These are phyloP conservation scores for Magnusiomyces ingens DNA, from an alignment of 1,139 yeast species.

Conservation along the genomic window DNA sequence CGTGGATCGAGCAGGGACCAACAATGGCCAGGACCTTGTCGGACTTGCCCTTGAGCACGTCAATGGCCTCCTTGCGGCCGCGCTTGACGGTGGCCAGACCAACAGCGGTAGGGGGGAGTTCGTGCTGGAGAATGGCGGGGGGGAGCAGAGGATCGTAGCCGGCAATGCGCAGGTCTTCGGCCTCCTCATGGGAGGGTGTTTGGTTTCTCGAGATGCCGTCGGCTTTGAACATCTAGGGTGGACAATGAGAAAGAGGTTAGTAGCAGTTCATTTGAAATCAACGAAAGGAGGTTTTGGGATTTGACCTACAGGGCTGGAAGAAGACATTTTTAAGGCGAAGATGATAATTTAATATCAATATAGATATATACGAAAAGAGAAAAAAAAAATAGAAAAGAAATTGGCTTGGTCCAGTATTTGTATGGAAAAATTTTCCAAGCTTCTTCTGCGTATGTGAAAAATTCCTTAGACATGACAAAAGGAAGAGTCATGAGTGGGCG, in stretches of 20 bases:
- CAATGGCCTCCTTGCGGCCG: slow-evolving; percentile 74
- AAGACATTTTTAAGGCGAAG: slow-evolving; percentile 1
- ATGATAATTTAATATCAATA: neutral
- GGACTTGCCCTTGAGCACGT: slow-evolving; percentile 52
- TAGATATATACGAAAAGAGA: neutral
- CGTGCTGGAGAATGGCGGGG: slow-evolving; percentile 90
- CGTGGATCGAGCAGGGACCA: slow-evolving; percentile 97
- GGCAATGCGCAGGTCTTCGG: slow-evolving; percentile 73
- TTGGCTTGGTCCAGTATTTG: neutral
- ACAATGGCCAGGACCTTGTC: slow-evolving; percentile 78
- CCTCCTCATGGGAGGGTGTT: slow-evolving; percentile 42
- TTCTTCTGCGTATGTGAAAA: neutral
- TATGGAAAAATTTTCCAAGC: slow-evolving; percentile 6
- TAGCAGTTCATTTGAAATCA: no score
- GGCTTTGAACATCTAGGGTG: slow-evolving; percentile 41
- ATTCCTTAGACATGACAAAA: neutral
- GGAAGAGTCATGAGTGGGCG: neutral
- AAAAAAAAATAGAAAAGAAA: neutral
- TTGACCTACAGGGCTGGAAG: neutral
- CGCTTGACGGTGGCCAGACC: slow-evolving; percentile 56
- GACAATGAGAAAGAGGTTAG: neutral
- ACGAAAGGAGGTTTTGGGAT: neutral
- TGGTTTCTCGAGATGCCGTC: slow-evolving; percentile 30
- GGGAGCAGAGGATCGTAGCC: slow-evolving; percentile 96
- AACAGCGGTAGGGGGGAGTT: slow-evolving; percentile 60